Conservation (phyloP, 164 flowering plant species). For the Stephania yunnanensis region DNA sequence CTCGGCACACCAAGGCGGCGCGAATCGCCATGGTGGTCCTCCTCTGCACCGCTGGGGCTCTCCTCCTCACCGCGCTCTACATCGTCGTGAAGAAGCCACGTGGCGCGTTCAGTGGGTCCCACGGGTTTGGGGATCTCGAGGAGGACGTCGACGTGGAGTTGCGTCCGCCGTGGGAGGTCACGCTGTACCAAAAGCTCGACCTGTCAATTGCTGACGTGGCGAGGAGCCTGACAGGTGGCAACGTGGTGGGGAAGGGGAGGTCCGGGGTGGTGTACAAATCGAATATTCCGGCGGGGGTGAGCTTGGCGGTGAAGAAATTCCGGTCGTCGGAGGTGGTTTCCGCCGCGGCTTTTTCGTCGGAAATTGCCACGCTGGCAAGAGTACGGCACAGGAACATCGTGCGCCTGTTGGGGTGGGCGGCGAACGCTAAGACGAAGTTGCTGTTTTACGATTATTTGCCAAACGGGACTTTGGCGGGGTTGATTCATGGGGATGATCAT, state of each 20-base stretch:
- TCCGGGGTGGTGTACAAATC: constrained; percentile 64
- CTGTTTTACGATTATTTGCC: constrained; percentile 61
- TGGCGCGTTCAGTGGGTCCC: constrained; percentile 13
- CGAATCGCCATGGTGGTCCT: constrained; percentile 59
- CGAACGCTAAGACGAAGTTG: constrained; percentile 52
- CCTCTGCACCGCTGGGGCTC: constrained; percentile 44
- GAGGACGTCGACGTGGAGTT: constrained; percentile 38
- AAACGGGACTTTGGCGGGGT: constrained; percentile 50
- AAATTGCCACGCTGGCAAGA: constrained; percentile 61
- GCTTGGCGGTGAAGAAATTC: constrained; percentile 61
- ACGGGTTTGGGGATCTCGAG: constrained; percentile 7
- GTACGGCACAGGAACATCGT: constrained; percentile 80
- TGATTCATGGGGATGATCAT: constrained; percentile 36
- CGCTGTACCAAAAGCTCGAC: constrained; percentile 73
- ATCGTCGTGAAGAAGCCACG: constrained; percentile 31
- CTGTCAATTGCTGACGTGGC: constrained; percentile 56
- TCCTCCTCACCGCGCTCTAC: constrained; percentile 56
- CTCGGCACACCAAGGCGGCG: constrained; percentile 26
- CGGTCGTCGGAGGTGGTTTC: constrained; percentile 51
- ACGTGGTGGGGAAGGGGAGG: constrained; percentile 58
- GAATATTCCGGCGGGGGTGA: constrained; percentile 32
- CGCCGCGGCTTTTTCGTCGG: constrained; percentile 60
- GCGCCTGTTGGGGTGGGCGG: constrained; percentile 62
- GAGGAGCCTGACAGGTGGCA: constrained; percentile 35
- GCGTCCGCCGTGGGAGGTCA: constrained; percentile 78